Conservation (phyloP, 371 early-diverging fungal genomes). For the Saksenaea vasiformis region DNA sequence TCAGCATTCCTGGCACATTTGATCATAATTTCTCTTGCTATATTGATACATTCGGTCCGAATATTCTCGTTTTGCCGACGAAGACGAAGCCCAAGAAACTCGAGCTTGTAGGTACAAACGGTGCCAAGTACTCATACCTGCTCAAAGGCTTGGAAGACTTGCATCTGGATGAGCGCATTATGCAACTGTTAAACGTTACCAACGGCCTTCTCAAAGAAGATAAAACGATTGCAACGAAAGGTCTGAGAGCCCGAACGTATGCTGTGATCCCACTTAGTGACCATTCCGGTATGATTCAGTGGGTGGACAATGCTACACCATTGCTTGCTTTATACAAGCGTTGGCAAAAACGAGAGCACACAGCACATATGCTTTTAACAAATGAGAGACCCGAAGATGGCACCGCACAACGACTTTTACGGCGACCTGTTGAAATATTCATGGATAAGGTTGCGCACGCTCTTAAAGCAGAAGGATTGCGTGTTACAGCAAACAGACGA, state of each 20-base stretch:
- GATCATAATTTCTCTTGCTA: constrained; percentile 25
- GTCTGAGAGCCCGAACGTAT: constrained; percentile 79
- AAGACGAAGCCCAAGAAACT: constrained; percentile 94
- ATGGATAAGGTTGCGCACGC: constrained; percentile 36
- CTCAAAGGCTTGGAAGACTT: constrained; percentile 93
- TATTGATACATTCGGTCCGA: constrained; percentile 64
- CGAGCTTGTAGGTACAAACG: constrained; percentile 71
- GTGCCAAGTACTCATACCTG: constrained; percentile 75
- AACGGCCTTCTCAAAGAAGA: constrained; percentile 73
- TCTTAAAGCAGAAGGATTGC: constrained; percentile 51
- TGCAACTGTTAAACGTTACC: constrained; percentile 76
- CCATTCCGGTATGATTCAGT: constrained; percentile 96
- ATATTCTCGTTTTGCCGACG: constrained; percentile 71
- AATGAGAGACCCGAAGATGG: constrained; percentile 25
- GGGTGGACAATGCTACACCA: constrained; percentile 88
- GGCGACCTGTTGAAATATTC: constrained; percentile 49
- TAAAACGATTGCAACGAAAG: constrained; percentile 42
- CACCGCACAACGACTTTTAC: constrained; percentile 20
- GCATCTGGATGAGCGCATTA: constrained; percentile 89
- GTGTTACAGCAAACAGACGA: constrained; percentile 52
- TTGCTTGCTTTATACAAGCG: constrained; percentile 56
- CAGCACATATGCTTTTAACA: constrained; percentile 38
- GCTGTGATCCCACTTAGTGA: constrained; percentile 93
- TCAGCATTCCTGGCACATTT: constrained; percentile 68
- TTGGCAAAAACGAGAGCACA: constrained; percentile 61